phyloP scores from a whole-genome alignment of 1,284 basidiomycete species.

The Takashimella tepidaria region DNA sequence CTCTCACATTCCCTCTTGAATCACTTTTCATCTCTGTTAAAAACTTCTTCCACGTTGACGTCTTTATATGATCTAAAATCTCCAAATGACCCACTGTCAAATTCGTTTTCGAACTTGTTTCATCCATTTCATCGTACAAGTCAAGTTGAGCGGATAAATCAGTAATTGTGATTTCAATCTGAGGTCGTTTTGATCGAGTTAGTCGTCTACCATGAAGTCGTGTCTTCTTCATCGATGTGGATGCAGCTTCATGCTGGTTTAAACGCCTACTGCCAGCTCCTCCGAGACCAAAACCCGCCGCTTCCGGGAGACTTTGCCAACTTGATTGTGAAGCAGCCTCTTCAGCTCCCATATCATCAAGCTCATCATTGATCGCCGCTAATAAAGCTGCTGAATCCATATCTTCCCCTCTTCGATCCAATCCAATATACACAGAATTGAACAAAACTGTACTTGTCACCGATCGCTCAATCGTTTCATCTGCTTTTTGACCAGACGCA shows the following conservation, averaged over 20 bases:
- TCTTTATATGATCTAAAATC: conserved; percentile 95
- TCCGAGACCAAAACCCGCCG: conserved; percentile 48
- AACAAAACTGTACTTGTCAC: conserved; percentile 65
- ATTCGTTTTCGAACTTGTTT: conserved; percentile 61
- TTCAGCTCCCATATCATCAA: conserved; percentile 56
- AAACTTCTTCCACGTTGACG: conserved; percentile 97
- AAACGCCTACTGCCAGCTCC: conserved; percentile 31
- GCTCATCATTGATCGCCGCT: conserved; percentile 84
- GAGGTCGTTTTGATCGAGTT: conserved; percentile 69
- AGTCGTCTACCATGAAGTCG: conserved; percentile 48
- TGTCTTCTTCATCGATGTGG: conserved; percentile 44
- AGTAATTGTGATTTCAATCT: conserved; percentile 76
- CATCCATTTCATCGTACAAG: conserved; percentile 56
- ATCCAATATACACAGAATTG: conserved; percentile 87
- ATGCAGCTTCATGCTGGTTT: conserved; percentile 14
- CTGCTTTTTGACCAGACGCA: conserved; percentile 83
- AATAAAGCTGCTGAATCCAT: conserved; percentile 71
- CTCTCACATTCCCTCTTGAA: conserved; percentile 74
- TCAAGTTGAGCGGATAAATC: conserved; percentile 64
- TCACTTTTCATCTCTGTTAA: conserved; percentile 77
- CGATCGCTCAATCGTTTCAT: conserved; percentile 70
- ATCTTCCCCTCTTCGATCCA: conserved; percentile 62
- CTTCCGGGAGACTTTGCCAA: conserved; percentile 66
- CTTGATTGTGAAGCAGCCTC: conserved; percentile 71
- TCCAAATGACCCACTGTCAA: conserved; percentile 67